phyloP scores from a whole-genome alignment of 2,329 filamentous ascomycete genomes.

The Stagonosporopsis chrysanthemi region DNA sequence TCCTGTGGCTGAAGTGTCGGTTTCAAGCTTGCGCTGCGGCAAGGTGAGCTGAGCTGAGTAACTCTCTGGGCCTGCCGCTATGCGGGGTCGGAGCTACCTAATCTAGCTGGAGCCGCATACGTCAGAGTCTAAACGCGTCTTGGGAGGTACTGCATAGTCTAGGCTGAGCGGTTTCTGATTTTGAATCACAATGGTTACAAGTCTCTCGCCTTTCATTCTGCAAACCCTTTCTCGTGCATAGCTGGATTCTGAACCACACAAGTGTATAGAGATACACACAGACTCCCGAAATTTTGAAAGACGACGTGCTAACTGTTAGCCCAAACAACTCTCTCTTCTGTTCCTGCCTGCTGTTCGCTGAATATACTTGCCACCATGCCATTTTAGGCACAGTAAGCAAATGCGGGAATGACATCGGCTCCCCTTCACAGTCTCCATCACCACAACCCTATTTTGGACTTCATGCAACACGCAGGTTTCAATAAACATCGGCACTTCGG shows the following conservation, averaged over 20 bases:
- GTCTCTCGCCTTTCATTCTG: not conserved
- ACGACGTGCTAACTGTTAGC: no score
- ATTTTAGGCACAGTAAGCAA: not conserved
- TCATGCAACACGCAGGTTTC: not conserved
- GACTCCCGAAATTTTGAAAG: no score
- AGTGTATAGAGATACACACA: no score
- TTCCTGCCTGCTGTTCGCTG: not conserved
- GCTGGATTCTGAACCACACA: no score
- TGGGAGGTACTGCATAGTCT: not conserved
- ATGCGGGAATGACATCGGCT: not conserved
- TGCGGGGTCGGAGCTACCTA: constrained; percentile 10
- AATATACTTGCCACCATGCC: not conserved
- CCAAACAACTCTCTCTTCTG: no score
- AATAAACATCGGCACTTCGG: not conserved
- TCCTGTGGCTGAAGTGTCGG: not conserved
- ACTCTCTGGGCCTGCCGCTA: constrained; percentile 3
- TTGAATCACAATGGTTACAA: not conserved
- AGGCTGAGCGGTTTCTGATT: not conserved
- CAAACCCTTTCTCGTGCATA: not conserved
- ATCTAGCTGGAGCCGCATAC: constrained; percentile 7
- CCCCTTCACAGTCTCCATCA: not conserved
- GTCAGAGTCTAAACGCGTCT: constrained; percentile 1
- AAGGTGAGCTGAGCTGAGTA: constrained; percentile 5
- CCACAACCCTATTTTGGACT: not conserved
- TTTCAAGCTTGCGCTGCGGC: not conserved